phyloP scores from a whole-genome alignment of 441 rosid genomes.

The Codiaeum variegatum region DNA sequence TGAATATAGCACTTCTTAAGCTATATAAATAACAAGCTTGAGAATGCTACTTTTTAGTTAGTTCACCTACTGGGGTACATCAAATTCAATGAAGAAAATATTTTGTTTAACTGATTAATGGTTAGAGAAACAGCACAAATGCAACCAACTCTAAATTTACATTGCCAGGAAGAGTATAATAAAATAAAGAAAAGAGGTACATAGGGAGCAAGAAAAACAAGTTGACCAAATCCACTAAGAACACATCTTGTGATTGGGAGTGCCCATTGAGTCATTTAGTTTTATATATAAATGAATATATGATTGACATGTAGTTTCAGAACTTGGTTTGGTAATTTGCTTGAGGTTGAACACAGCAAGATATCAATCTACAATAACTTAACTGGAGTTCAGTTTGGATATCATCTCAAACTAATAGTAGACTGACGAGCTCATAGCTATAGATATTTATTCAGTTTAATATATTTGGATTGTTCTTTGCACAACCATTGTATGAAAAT shows the following conservation, averaged over 20 bases:
- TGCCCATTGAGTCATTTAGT: background rate
- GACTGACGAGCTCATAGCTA: background rate
- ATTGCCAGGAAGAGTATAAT: background rate
- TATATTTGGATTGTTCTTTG: too few relatives aligned
- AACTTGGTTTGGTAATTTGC: background rate
- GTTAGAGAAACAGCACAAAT: background rate
- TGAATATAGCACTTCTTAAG: background rate
- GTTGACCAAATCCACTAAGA: background rate
- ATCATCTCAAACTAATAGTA: background rate
- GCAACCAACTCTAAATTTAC: background rate
- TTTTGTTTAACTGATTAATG: background rate
- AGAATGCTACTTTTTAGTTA: background rate
- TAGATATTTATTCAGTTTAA: background rate
- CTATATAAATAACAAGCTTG: background rate
- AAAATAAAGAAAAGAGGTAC: background rate
- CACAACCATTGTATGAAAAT: background rate
- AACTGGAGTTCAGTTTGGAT: background rate
- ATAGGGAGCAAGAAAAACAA: background rate
- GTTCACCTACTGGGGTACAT: background rate
- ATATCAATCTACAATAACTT: background rate
- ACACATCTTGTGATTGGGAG: background rate
- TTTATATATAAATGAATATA: background rate
- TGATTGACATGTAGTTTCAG: background rate
- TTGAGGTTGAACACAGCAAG: background rate
- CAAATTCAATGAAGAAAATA: background rate